A percentile compares a stretch with the other conserved stretches of the same genome.
These are phyloP conservation scores for Cyphellophora attinorum DNA, from an alignment of 2,329 filamentous ascomycete genomes.

Conservation along the genomic window DNA sequence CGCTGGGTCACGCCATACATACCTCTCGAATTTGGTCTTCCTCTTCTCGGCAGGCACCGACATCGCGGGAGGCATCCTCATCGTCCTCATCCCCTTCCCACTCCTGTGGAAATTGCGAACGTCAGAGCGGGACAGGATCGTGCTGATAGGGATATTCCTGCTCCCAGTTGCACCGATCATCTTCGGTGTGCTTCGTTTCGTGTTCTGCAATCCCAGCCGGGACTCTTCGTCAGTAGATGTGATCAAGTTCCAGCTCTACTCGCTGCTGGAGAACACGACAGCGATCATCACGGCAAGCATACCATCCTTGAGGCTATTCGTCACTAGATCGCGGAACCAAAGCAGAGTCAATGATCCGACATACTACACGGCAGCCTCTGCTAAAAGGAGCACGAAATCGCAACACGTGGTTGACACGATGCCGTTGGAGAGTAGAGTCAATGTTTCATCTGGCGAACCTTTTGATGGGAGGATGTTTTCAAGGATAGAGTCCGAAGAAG, in stretches of 20 bases:
- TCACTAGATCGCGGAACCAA: background rate
- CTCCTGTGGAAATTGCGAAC: background rate
- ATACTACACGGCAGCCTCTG: background rate
- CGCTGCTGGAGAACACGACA: background rate
- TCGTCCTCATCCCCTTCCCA: background rate
- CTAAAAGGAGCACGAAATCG: no score
- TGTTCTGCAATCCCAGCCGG: background rate
- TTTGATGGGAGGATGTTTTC: background rate
- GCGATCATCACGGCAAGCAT: background rate
- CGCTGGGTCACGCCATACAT: background rate
- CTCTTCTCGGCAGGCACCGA: background rate
- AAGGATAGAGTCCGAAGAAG: constrained; percentile 1
- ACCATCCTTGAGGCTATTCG: background rate
- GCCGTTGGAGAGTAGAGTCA: no score
- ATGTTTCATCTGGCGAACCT: no score
- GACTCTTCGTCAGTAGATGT: background rate
- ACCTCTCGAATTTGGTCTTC: background rate
- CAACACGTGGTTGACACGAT: no score
- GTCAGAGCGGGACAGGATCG: background rate
- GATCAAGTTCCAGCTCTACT: background rate
- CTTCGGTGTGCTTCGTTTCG: background rate
- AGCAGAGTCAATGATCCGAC: background rate
- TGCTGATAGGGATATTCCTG: background rate
- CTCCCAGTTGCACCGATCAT: background rate
- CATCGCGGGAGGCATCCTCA: background rate